phyloP scores from a whole-genome alignment of 345 rosid species.

The Anastatica hierochuntica region DNA sequence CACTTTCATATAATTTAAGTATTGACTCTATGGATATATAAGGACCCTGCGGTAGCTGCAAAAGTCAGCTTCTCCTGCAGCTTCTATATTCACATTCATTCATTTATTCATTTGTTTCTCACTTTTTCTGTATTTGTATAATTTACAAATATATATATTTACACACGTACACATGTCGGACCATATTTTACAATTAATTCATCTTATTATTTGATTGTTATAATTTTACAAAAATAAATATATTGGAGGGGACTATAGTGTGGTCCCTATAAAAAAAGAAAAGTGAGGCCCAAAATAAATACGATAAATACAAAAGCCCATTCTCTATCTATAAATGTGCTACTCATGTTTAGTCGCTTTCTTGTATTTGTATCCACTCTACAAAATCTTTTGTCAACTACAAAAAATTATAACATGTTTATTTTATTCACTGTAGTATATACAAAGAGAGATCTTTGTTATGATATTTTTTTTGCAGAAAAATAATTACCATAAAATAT shows the following conservation, averaged over 20 bases:
- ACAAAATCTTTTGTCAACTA: too few species aligned
- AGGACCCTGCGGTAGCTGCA: constrained; percentile 7
- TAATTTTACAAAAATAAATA: background rate
- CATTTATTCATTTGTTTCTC: constrained; percentile 8
- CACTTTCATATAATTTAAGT: background rate
- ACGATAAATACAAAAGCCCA: constrained; percentile 24
- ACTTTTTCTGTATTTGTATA: background rate
- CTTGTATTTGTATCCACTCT: constrained; percentile 24
- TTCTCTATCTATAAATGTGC: constrained; percentile 16
- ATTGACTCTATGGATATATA: background rate
- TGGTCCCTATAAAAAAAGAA: constrained; percentile 17
- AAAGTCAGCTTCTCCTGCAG: constrained; percentile 23
- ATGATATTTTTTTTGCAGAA: too few species aligned
- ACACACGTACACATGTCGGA: constrained; percentile 11
- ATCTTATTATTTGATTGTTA: background rate
- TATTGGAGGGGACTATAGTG: constrained; percentile 18
- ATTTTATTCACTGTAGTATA: too few species aligned
- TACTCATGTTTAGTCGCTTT: constrained; percentile 27
- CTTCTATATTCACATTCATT: constrained; percentile 18
- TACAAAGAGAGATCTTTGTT: too few species aligned
- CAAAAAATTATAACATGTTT: too few species aligned
- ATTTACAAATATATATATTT: background rate
- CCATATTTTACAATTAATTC: constrained; percentile 13
- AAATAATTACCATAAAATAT: too few species aligned
- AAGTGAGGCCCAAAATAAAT: constrained; percentile 29